phyloP scores from a whole-genome alignment of 208 protist species.

The Borovskyia barvae region DNA sequence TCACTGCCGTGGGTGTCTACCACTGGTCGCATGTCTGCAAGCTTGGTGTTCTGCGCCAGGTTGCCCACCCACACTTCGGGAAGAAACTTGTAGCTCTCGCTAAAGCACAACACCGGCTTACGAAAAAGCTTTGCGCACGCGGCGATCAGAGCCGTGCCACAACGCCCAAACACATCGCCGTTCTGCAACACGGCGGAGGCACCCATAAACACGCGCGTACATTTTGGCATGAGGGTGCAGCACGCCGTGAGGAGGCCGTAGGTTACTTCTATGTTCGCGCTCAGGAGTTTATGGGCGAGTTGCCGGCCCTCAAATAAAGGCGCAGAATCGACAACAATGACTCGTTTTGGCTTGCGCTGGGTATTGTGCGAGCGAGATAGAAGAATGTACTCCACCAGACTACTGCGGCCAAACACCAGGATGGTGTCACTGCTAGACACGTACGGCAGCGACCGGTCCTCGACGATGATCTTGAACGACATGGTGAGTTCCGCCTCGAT shows the following conservation, averaged over 20 bases:
- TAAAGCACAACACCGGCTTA: slow-evolving; percentile 96
- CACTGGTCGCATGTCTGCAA: slow-evolving; percentile 42
- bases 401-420: slow-evolving; percentile 80
- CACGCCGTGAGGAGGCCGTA: slow-evolving; percentile 93
- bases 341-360: slow-evolving; percentile 48
- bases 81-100: slow-evolving; percentile 98
- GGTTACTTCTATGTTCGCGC: slow-evolving; percentile 85
- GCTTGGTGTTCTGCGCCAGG: slow-evolving; percentile 94
- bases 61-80: slow-evolving; percentile 94
- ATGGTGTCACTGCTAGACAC: slow-evolving; percentile 69
- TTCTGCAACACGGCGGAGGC: slow-evolving; percentile 94
- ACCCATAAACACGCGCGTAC: slow-evolving; percentile 94
- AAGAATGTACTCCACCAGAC: slow-evolving; percentile 71
- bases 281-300: slow-evolving; percentile 70
- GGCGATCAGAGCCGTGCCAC: slow-evolving; percentile 92
- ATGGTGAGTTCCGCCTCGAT: slow-evolving; percentile 61
- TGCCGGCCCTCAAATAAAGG: slow-evolving; percentile 91
- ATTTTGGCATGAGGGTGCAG: slow-evolving; percentile 95
- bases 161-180: slow-evolving; percentile 91
- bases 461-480: slow-evolving; percentile 72
- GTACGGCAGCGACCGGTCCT: slow-evolving; percentile 69
- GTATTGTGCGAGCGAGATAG: slow-evolving; percentile 43
- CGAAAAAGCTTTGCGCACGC: slow-evolving; percentile 92
- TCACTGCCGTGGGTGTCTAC: slow-evolving; percentile 13
- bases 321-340: slow-evolving; percentile 95